Conservation (phyloP, 2,329 filamentous ascomycete species). For the Stemphylium lycopersici region DNA sequence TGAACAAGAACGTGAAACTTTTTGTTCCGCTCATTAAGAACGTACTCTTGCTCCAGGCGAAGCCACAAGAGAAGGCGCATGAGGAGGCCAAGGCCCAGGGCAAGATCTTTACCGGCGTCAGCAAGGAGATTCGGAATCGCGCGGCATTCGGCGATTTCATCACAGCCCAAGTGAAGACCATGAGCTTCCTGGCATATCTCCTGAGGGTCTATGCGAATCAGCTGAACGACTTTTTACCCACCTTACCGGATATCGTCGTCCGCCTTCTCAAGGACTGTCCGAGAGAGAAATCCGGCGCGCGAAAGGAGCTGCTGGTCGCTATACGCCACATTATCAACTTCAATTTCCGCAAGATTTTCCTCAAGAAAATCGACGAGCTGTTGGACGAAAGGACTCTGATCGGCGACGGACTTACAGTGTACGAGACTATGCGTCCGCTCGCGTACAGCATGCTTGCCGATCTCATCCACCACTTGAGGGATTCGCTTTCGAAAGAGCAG, state of each 20-base stretch:
- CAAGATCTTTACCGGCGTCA: slow-evolving; percentile 89
- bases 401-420: slow-evolving; percentile 93
- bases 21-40: slow-evolving; percentile 95
- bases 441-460: slow-evolving; percentile 99
- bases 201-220: slow-evolving; percentile 87
- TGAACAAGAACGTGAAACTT: slow-evolving; percentile 82
- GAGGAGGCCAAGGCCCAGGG: slow-evolving; percentile 78
- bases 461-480: slow-evolving; percentile 94
- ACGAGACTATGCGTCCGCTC: slow-evolving; percentile 92
- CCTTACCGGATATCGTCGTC: slow-evolving; percentile 87
- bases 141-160: slow-evolving; percentile 97
- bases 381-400: slow-evolving; percentile 93
- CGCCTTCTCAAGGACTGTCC: slow-evolving; percentile 92
- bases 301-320: slow-evolving; percentile 94
- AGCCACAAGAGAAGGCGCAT: slow-evolving; percentile 91
- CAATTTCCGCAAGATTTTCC: slow-evolving; percentile 94
- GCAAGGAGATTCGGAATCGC: slow-evolving; percentile 89
- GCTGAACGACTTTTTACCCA: slow-evolving; percentile 83
- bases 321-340: slow-evolving; percentile 99
- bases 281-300: slow-evolving; percentile 86
- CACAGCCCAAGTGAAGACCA: slow-evolving; percentile 97
- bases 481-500: slow-evolving; percentile 84
- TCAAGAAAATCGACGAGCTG: slow-evolving; percentile 92
- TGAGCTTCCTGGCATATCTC: slow-evolving; percentile 96
- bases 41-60: slow-evolving; percentile 85